Percentiles rank a stretch among this genome's conserved stretches.
These are phyloP conservation scores for Glycyrrhiza uralensis DNA, from an alignment of 306 rosid species.

Conservation along the genomic window DNA sequence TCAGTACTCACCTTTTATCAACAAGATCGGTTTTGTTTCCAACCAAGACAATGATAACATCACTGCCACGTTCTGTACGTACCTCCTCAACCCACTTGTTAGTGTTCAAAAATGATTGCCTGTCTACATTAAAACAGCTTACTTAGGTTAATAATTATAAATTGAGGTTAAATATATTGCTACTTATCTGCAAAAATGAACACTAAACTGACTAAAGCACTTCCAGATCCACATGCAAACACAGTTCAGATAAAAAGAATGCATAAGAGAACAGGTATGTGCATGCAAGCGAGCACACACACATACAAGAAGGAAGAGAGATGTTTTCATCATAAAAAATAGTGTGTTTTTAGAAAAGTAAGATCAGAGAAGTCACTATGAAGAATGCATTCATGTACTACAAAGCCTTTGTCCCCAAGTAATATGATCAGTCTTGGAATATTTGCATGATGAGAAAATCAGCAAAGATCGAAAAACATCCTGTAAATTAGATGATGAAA, in stretches of 20 bases:
- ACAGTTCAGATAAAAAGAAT: neutral
- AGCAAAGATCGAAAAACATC: neutral
- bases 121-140: slow-evolving; percentile 60
- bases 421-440: neutral
- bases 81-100: slow-evolving; percentile 96
- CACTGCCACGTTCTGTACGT: slow-evolving; percentile 87
- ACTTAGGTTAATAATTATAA: slow-evolving; percentile 19
- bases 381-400: slow-evolving; percentile 9
- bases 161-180: neutral
- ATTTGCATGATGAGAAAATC: neutral
- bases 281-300: neutral
- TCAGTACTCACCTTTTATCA: slow-evolving; percentile 73
- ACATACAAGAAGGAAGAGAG: neutral
- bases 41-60: slow-evolving; percentile 92
- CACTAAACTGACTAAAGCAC: neutral
- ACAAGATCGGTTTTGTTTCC: slow-evolving; percentile 99
- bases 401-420: neutral
- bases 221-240: slow-evolving; percentile 9
- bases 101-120: slow-evolving; percentile 87
- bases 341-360: neutral
- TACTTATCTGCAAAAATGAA: neutral
- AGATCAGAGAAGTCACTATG: neutral
- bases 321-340: neutral
- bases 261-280: neutral
- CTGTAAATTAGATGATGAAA: neutral